phyloP scores from a whole-genome alignment of 2,329 filamentous ascomycete species.

The Epicoccum nigrum region DNA sequence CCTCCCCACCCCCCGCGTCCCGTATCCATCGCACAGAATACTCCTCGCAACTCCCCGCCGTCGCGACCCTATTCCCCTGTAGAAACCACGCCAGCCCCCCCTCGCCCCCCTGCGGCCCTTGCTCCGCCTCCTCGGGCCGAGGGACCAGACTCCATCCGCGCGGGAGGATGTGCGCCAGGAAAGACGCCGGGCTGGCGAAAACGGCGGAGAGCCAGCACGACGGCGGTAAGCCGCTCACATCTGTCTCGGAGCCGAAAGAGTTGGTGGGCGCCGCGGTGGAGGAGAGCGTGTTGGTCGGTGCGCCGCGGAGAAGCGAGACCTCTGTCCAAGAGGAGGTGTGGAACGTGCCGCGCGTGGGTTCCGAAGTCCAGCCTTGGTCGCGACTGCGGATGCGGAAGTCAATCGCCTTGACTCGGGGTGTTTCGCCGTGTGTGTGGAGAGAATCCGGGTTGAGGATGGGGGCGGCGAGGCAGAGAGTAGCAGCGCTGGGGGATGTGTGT shows the following conservation, averaged over 20 bases:
- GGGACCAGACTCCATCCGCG: conserved; percentile 26
- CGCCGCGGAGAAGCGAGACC: conserved; percentile 35
- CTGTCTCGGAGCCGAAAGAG: too few species aligned
- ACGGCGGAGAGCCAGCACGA: conserved; percentile 8
- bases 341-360: conserved; percentile 33
- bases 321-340: conserved; percentile 44
- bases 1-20: too few species aligned
- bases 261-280: too few species aligned
- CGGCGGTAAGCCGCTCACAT: conserved; percentile 2
- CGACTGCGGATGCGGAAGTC: conserved; percentile 30
- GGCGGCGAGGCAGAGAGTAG: conserved; percentile 25
- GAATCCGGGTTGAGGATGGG: conserved; percentile 16
- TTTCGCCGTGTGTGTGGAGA: conserved; percentile 18
- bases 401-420: conserved; percentile 29
- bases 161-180: conserved; percentile 3
- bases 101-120: conserved; percentile 34
- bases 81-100: conserved; percentile 39
- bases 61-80: conserved; percentile 40
- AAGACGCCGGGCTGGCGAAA: neutral
- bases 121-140: conserved; percentile 23
- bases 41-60: neutral
- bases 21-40: conserved; percentile 32
- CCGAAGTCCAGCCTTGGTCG: conserved; percentile 45
- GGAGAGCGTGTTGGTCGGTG: too few species aligned
- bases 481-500: conserved; percentile 9